Percentiles rank a stretch among this genome's conserved stretches.
Evolutionary conservation across 352 stramenopile genomes (phyloP).

Genomic region (Phytophthora quininea): DNA sequence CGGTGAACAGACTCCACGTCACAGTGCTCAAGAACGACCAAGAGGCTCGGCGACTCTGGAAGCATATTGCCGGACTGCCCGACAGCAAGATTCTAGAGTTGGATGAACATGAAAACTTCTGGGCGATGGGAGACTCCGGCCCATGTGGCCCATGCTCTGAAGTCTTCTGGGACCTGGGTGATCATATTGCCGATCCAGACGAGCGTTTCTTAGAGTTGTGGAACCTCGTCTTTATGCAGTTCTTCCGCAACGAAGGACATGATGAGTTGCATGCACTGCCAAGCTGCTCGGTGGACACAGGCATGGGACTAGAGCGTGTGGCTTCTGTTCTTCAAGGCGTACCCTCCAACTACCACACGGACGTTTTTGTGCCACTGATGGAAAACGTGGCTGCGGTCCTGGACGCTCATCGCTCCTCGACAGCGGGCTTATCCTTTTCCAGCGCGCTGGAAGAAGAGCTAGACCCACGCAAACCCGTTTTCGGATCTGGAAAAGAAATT

Average conservation of each 20-base stretch:
- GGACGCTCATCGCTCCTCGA: slow-evolving; percentile 31
- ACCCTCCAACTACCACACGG: slow-evolving; percentile 97
- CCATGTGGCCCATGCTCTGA: slow-evolving; percentile 94
- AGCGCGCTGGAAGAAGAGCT: slow-evolving; percentile 52
- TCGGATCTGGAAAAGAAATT: slow-evolving; percentile 60
- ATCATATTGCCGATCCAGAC: slow-evolving; percentile 81
- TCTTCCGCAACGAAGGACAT: slow-evolving; percentile 88
- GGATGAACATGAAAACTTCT: slow-evolving; percentile 96
- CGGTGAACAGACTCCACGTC: slow-evolving; percentile 62
- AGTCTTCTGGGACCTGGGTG: slow-evolving; percentile 94
- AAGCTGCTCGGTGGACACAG: slow-evolving; percentile 95
- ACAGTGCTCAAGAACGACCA: slow-evolving; percentile 73
- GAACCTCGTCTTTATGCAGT: slow-evolving; percentile 99
- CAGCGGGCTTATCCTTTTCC: slow-evolving; percentile 37
- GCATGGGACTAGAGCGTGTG: slow-evolving; percentile 97
- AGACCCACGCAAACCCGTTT: slow-evolving; percentile 44
- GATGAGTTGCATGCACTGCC: slow-evolving; percentile 85
- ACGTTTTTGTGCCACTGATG: slow-evolving; percentile 95
- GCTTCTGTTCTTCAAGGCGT: slow-evolving; percentile 95
- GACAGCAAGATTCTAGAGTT: slow-evolving; percentile 64
- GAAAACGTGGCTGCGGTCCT: slow-evolving; percentile 48
- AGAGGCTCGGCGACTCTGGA: slow-evolving; percentile 64
- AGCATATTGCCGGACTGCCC: slow-evolving; percentile 52
- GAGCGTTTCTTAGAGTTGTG: slow-evolving; percentile 94
- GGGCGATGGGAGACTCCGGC: slow-evolving; percentile 95